Percentiles rank a stretch among this genome's conserved stretches.
These are phyloP conservation scores for Steccherinum ochraceum DNA, from an alignment of 768 basidiomycete genomes.

Conservation along the genomic window DNA sequence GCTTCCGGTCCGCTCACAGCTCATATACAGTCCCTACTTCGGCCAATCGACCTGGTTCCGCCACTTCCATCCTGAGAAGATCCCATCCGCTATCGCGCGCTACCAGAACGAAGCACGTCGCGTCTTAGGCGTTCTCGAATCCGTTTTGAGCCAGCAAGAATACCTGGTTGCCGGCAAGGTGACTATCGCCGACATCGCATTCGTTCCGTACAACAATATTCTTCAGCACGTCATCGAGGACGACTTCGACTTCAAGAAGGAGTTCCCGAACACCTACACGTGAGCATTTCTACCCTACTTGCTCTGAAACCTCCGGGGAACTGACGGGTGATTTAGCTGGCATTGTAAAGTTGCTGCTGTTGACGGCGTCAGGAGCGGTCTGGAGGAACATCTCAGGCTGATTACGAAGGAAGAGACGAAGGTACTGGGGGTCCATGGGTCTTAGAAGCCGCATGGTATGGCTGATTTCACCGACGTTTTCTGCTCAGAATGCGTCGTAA, in stretches of 20 bases:
- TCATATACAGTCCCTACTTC: constrained; percentile 16
- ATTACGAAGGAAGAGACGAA: too few species aligned
- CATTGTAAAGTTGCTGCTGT: too few species aligned
- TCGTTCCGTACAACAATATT: constrained; percentile 12
- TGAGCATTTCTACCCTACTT: too few species aligned
- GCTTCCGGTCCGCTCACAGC: too few species aligned
- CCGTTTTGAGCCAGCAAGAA: constrained; percentile 13
- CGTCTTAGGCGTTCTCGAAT: constrained; percentile 16
- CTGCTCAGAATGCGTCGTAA: too few species aligned
- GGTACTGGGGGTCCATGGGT: too few species aligned
- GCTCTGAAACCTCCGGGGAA: too few species aligned
- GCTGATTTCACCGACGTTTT: too few species aligned
- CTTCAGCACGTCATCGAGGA: constrained; percentile 5
- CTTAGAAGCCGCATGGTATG: too few species aligned
- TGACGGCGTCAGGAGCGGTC: too few species aligned
- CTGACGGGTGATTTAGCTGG: too few species aligned
- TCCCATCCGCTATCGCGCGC: constrained; percentile 14
- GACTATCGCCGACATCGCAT: constrained; percentile 14
- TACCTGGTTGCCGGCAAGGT: constrained; percentile 14
- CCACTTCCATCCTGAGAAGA: constrained; percentile 16
- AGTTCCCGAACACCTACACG: constrained; percentile 8
- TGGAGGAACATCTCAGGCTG: too few species aligned
- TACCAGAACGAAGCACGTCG: constrained; percentile 17
- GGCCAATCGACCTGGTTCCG: constrained; percentile 16
- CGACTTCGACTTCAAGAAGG: constrained; percentile 5